Evolutionary conservation across 1,284 basidiomycete species (phyloP).

Genomic region (Ceratobasidium papillatum): DNA sequence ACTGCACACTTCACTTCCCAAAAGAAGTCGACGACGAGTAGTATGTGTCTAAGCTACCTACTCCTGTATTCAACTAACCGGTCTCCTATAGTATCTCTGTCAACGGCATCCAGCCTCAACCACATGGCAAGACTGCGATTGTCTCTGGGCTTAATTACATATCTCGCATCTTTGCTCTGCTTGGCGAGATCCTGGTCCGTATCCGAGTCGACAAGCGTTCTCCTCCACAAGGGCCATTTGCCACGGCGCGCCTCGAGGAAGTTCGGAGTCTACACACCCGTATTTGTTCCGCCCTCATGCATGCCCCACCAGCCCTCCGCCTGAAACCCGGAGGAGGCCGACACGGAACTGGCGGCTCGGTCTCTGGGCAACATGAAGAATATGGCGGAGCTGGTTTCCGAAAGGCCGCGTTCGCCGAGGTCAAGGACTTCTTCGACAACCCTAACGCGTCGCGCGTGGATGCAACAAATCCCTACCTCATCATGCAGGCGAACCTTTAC

Average conservation of each 20-base stretch:
- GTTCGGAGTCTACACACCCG: constrained; percentile 77
- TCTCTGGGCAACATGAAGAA: constrained; percentile 37
- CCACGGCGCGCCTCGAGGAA: constrained; percentile 80
- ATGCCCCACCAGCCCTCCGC: constrained; percentile 74
- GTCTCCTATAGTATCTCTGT: constrained; percentile 70
- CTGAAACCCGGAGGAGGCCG: constrained; percentile 63
- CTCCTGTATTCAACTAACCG: not conserved
- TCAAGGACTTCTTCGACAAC: constrained; percentile 88
- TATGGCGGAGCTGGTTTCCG: constrained; percentile 58
- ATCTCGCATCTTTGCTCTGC: constrained; percentile 81
- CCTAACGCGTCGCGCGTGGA: constrained; percentile 83
- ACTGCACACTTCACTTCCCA: constrained; percentile 85
- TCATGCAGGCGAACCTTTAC: constrained; percentile 88
- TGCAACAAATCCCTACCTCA: constrained; percentile 84
- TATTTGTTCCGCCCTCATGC: constrained; percentile 72
- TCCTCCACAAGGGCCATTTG: constrained; percentile 81
- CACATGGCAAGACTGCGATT: constrained; percentile 80
- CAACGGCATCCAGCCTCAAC: constrained; percentile 80
- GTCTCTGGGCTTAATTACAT: constrained; percentile 87
- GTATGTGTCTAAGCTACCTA: constrained; percentile 58
- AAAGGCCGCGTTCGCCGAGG: constrained; percentile 82
- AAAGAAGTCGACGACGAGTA: constrained; percentile 87
- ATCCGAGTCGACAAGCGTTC: constrained; percentile 85
- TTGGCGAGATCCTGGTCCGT: constrained; percentile 83
- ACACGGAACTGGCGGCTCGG: constrained; percentile 41